These are phyloP conservation scores for Cadophora luteo-olivacea DNA, from an alignment of 2,329 filamentous ascomycete species.

Conservation along the genomic window DNA sequence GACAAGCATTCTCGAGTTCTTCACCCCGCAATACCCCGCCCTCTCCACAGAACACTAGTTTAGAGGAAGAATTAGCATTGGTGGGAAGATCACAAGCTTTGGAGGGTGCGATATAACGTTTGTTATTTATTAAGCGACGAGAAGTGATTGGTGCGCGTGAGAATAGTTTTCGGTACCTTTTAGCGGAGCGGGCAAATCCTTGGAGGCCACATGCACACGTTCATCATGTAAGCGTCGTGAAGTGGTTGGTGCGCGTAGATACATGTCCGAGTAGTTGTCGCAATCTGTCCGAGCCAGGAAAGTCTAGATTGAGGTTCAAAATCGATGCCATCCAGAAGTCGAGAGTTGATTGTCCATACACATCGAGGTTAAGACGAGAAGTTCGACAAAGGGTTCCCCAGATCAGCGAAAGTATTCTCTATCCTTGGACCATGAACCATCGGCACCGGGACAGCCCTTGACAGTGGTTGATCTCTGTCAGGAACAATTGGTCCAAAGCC, in stretches of 20 bases:
- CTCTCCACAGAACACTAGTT: conserved; percentile 1
- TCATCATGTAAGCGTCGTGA: not conserved
- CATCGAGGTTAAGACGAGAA: not conserved
- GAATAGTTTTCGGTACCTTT: not conserved
- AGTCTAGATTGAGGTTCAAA: not conserved
- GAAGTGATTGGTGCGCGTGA: conserved; percentile 5
- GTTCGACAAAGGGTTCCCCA: not conserved
- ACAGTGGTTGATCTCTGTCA: not conserved
- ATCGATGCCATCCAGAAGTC: not conserved
- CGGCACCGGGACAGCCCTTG: not conserved
- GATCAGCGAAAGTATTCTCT: not conserved
- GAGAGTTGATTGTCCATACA: not conserved
- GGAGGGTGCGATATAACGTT: not conserved
- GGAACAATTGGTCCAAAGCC: not conserved
- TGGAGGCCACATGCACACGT: conserved; percentile 5
- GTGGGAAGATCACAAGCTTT: conserved; percentile 15
- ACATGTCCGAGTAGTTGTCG: not conserved
- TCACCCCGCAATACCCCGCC: conserved; percentile 5
- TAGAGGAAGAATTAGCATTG: conserved; percentile 9
- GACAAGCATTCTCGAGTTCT: not conserved
- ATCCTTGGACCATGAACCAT: not conserved
- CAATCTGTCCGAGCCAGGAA: not conserved
- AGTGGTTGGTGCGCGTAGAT: conserved; percentile 11
- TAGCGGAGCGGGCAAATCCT: not conserved
- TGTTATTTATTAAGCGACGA: not conserved